Percentiles rank a stretch among this genome's conserved stretches.
These are phyloP conservation scores for Heracleum sosnowskyi DNA, from an alignment of 129 eudicot species.

Conservation along the genomic window DNA sequence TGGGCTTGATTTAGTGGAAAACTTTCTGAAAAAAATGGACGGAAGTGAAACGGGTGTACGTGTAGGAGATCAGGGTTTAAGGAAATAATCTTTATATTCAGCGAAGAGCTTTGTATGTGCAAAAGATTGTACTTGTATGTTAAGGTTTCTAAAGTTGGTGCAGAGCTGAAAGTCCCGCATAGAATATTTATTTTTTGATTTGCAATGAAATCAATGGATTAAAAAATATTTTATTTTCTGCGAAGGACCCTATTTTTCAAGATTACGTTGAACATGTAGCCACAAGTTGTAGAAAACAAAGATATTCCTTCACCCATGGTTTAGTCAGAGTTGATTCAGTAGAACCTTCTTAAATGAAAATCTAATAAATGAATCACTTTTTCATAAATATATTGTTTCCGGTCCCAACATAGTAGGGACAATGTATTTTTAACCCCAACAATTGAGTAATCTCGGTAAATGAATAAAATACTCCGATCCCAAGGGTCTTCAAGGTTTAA, in stretches of 20 bases:
- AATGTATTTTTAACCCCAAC: too few relatives aligned
- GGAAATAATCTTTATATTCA: not conserved
- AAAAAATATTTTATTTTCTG: not conserved
- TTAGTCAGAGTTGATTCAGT: too few relatives aligned
- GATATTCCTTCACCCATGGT: too few relatives aligned
- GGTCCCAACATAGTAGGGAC: too few relatives aligned
- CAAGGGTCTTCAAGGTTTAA: too few relatives aligned
- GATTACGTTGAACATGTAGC: not conserved
- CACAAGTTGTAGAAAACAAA: too few relatives aligned
- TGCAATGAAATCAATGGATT: not conserved
- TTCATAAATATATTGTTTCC: too few relatives aligned
- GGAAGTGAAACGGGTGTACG: not conserved
- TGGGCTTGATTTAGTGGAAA: not conserved
- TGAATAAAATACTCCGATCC: too few relatives aligned
- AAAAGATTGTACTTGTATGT: not conserved
- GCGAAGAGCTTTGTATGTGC: not conserved
- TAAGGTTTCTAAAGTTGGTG: not conserved
- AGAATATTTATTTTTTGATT: not conserved
- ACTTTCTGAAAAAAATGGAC: not conserved
- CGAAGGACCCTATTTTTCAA: not conserved
- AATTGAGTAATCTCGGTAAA: too few relatives aligned
- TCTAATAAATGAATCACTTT: too few relatives aligned
- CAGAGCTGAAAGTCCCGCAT: not conserved
- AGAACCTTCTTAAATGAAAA: too few relatives aligned
- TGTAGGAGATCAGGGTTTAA: not conserved